Percentiles rank a stretch among this genome's conserved stretches.
These are phyloP conservation scores for Tuber microsphaerosporum DNA, from an alignment of 495 filamentous ascomycete genomes.

Conservation along the genomic window DNA sequence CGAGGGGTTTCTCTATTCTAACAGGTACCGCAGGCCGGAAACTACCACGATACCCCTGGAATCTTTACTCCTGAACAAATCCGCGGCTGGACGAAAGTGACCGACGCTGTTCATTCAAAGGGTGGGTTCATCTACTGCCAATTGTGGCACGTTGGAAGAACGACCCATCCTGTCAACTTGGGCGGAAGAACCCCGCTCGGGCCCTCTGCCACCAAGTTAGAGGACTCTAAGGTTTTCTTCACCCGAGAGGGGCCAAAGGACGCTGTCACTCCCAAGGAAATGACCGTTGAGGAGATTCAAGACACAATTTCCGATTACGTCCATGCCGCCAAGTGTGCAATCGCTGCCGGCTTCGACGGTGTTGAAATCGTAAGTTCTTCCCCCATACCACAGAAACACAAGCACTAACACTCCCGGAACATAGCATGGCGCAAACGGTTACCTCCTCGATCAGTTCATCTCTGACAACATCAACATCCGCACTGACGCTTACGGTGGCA, in stretches of 20 bases:
- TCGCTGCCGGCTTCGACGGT: constrained; percentile 67
- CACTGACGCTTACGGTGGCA: constrained; percentile 63
- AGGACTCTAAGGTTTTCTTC: constrained; percentile 35
- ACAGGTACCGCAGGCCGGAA: constrained; percentile 21
- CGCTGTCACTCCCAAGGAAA: constrained; percentile 44
- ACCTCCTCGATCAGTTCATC: constrained; percentile 67
- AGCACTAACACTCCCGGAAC: constrained; percentile 4
- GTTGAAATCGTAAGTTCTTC: constrained; percentile 52
- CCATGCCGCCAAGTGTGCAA: constrained; percentile 55
- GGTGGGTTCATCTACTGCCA: constrained; percentile 59
- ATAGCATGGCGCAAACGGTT: constrained; percentile 57
- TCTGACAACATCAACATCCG: constrained; percentile 59
- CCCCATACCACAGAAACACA: not conserved
- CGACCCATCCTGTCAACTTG: constrained; percentile 45
- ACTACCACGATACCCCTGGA: constrained; percentile 53
- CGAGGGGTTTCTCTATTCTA: not conserved
- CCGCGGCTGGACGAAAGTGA: constrained; percentile 55
- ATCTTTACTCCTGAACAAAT: constrained; percentile 59
- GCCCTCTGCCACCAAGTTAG: constrained; percentile 48
- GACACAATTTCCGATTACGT: constrained; percentile 54
- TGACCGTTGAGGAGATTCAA: constrained; percentile 56
- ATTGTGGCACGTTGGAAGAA: constrained; percentile 60
- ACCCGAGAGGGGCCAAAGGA: constrained; percentile 8
- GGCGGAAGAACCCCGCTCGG: constrained; percentile 46
- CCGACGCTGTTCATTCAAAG: constrained; percentile 59